Base-by-base conservation (phyloP, 208 protist species). In the Leishmania tarentolae region DNA sequence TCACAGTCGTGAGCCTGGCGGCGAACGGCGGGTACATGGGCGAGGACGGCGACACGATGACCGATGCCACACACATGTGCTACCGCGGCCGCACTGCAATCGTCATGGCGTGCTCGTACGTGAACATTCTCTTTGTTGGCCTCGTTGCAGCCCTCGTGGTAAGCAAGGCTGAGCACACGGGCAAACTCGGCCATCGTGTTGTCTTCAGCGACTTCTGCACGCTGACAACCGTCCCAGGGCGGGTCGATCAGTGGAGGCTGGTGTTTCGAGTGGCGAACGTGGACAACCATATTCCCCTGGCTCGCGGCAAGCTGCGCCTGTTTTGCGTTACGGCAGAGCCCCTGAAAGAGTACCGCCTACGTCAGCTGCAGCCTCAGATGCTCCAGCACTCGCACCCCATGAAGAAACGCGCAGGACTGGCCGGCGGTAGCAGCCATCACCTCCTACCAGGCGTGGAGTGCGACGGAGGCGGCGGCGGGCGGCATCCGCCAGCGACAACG, bases 21-120 rank as follows among this genome's bases (percentile, higher is more conserved):
- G 94, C 94, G 9, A 97, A 97, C 65, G 94, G 94, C 40, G 94
- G 94, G 24, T 97, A 97, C 80, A 82, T 95, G 65, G 94, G 94
- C 53, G 94, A 97, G 79, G 90, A 90, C 69, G 75, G 28, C 15
- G 81, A 85, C 24, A 91, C 87, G 21, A 96, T 97, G 92, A 78
- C 84, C 0, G 81, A 94, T 66, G 87, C 94, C 7, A 79, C 63
- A 0, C 77, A 93, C 85, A 1, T 88, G 17, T 97, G 94, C 87
- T 97, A 94, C 82, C 74, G 82, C 24, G 92, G 92, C 21, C 91
- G 94, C 66, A 94, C 92, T 4, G 5, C 90, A 1, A 84, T 96
- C 75, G 94, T 97, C 24, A 95, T 94, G 91, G 52, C 89, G 47
- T 90, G 91, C 75, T 94, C 89, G 40, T 97, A 93, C 79, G 82